Evolutionary conservation across 1,139 yeast species (phyloP), one percentile per base, ranked within the genome.

Genomic region (Wickerhamomyces sp.): DNA sequence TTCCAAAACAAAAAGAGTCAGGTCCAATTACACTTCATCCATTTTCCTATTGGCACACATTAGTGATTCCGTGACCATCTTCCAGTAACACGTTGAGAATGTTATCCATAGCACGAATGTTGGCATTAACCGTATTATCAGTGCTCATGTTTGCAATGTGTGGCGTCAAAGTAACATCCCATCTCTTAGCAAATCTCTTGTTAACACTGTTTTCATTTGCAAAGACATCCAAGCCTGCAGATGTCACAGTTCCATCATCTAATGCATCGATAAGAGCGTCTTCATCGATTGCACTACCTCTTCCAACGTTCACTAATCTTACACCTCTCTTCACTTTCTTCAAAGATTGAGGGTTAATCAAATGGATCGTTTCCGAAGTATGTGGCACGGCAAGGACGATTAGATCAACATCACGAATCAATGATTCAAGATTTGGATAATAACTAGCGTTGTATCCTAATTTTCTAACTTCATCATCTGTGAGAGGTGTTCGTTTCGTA

Each of bases 221-320:
- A 55, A 64, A 84, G 5, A 86, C 95, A 52, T 86, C 95, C 31
- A 85, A 62, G 0, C 95, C 96, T 11, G 82, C 91, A 49, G 79
- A 74, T 11, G 70, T 57, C 2, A 88, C 68, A 42, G 79, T 74
- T 2, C 93, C 94, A 4, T 65, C 49, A 43, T 77, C 67, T 39
- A 88, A 66, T 0, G 86, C 95, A 4, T 63, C 66, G 1, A 84
- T 70, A 32, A 87, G 63, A 1, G 82, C 94, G 16, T 68, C 64
- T 50, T 84, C 94, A 51, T 86, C 82, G 39, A 88, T 66, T 22
- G 86, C 73, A 4, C 69, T 56, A 1, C 95, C 95, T 46, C 95
- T 69, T 1, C 93, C 94, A 16, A 84, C 76, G 54, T 86, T 86
- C 35, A 86, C 79, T 22, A 86, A 62, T 43, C 86, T 66, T 15